These are phyloP conservation scores for Penicillium fuscoglaucum DNA, from an alignment of 2,329 filamentous ascomycete genomes.

Conservation along the genomic window DNA sequence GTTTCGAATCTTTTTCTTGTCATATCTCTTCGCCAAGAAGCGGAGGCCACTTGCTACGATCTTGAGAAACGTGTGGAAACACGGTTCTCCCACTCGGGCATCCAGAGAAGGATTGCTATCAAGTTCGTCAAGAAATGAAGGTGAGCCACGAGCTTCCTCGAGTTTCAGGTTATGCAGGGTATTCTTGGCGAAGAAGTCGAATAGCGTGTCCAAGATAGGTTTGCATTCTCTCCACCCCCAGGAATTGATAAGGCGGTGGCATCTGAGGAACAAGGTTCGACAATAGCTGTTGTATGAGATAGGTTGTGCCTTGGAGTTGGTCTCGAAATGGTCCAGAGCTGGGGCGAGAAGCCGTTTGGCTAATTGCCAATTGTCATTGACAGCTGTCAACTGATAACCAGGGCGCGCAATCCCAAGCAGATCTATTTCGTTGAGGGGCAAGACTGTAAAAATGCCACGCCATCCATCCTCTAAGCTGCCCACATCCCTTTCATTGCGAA, in stretches of 20 bases:
- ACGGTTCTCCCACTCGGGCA: slow-evolving; percentile 50
- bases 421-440: slow-evolving; percentile 58
- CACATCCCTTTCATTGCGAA: slow-evolving; percentile 33
- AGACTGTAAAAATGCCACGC: slow-evolving; percentile 51
- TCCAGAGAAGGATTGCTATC: slow-evolving; percentile 46
- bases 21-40: slow-evolving; percentile 48
- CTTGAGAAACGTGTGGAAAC: slow-evolving; percentile 62
- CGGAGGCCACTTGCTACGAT: slow-evolving; percentile 53
- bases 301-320: slow-evolving; percentile 41
- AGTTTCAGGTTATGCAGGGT: slow-evolving; percentile 53
- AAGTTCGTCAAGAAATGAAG: slow-evolving; percentile 55
- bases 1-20: slow-evolving; percentile 57
- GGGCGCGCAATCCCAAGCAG: slow-evolving; percentile 47
- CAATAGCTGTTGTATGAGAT: slow-evolving; percentile 58
- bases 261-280: slow-evolving; percentile 53
- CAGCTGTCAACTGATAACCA: slow-evolving; percentile 42
- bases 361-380: slow-evolving; percentile 52
- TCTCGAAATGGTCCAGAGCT: slow-evolving; percentile 50
- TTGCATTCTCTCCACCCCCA: slow-evolving; percentile 63
- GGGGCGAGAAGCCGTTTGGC: slow-evolving; percentile 50
- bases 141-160: slow-evolving; percentile 55
- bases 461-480: slow-evolving; percentile 39
- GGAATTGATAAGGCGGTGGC: slow-evolving; percentile 52
- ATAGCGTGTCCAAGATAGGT: slow-evolving; percentile 52
- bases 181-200: slow-evolving; percentile 61